Evolutionary conservation across 106 monocot species (phyloP), one percentile per base, ranked within the genome.

Genomic region (Iris macrosiphon): DNA sequence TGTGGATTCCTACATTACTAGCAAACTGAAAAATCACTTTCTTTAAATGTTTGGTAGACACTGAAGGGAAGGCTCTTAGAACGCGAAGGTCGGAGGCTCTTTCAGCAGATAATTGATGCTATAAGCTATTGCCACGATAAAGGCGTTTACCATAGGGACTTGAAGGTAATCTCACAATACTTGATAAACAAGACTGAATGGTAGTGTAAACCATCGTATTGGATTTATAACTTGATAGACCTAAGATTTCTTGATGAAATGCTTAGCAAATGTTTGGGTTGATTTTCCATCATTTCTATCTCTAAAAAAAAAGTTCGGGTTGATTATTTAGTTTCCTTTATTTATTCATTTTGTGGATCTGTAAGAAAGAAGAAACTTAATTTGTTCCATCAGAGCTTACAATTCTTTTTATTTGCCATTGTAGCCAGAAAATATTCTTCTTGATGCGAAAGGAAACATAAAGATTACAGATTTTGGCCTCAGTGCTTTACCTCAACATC

Each of bases 91-190:
- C 44, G 82, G 24, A 86, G 56, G 49, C 43, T 90, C 23, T 96
- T 96, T 64, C 96, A 96, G 75, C 96, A 96, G 67, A 61, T 96
- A 38, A 86, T 96, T 52, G 96, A 96, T 70, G 96, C 72, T 52
- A 59, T 96, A 18, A 75, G 86, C 57, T 96, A 96, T 60, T 96
- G 96, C 45, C 96, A 96, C 51, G 79, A 62, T 8, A 90, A 73
- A 63, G 89, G 96, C 7, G 96, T 96, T 55, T 96, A 77, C 59
- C 96, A 96, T 23, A 74, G 96, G 31, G 96, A 96, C 57, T 54
- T 96, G 47, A 96, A 94, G 88, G 93, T 94, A 61, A 7, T 53
- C 32, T 32, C 12, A 53, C 28, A 13, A 49, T 26, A 4, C 45
- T 45, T 45, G 4, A 20, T 3, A 18, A 45, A 45, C 20, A 18